Conservation (phyloP, 164 flowering plant species). For the Magnolia kwangsiensis region DNA sequence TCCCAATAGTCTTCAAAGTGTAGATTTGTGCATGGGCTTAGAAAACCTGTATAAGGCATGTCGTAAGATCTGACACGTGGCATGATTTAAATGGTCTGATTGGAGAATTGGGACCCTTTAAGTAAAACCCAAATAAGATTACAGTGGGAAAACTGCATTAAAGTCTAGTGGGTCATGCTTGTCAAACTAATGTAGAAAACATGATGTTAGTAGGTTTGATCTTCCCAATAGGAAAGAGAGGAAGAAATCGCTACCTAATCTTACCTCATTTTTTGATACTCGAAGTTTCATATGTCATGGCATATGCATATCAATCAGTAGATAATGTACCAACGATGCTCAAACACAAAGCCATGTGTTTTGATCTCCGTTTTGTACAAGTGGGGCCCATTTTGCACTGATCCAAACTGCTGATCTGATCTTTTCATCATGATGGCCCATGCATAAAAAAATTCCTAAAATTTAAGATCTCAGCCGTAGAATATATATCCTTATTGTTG, state of each 20-base stretch:
- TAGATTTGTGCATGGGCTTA: not conserved
- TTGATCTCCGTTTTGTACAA: no score
- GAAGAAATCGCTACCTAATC: conserved; percentile 11
- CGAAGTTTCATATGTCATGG: conserved; percentile 8
- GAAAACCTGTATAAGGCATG: not conserved
- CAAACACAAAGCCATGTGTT: no score
- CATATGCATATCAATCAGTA: not conserved
- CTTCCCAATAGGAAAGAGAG: conserved; percentile 4
- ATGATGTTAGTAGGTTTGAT: conserved; percentile 14
- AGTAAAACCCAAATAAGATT: not conserved
- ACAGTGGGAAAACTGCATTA: conserved; percentile 1
- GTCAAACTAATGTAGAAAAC: conserved; percentile 10
- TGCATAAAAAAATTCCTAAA: no score
- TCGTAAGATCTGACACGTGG: not conserved
- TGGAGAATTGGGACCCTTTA: not conserved
- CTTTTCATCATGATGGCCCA: no score
- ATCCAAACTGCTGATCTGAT: no score
- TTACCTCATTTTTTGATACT: conserved; percentile 4
- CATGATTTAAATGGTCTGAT: not conserved
- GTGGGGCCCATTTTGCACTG: no score
- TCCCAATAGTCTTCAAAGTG: not conserved
- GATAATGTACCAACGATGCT: not conserved
- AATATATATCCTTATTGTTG: no score
- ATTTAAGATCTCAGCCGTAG: no score
- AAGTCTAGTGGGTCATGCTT: conserved; percentile 14